A percentile compares a stretch with the other conserved stretches of the same genome.
Conservation (phyloP, 768 basidiomycete species). For the Rhizopogon sp. region DNA sequence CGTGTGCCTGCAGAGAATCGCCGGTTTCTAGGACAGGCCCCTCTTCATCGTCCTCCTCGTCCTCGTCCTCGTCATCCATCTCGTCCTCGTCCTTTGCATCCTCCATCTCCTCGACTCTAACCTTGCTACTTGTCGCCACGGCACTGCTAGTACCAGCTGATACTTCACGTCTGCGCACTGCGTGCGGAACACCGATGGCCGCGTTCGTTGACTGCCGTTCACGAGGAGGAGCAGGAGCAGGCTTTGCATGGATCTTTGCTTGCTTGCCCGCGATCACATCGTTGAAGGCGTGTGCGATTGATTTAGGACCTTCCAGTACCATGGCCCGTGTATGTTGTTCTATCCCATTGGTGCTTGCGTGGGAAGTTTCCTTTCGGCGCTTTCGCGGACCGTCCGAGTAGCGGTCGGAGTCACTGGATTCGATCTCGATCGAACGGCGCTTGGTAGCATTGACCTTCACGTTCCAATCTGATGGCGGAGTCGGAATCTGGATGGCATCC, state of each 20-base stretch:
- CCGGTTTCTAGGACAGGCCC: background rate
- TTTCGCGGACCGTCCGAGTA: background rate
- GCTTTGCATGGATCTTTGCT: no score
- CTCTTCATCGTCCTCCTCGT: background rate
- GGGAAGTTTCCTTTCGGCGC: background rate
- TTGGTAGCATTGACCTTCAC: background rate
- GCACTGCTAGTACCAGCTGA: background rate
- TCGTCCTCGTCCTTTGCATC: background rate
- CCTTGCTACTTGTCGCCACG: conserved; percentile 1
- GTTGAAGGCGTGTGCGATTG: no score
- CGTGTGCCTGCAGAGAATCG: background rate
- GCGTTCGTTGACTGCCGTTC: no score
- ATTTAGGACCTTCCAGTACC: no score
- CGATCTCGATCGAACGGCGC: background rate
- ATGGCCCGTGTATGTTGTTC: no score
- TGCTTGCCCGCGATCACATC: no score
- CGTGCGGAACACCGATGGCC: background rate
- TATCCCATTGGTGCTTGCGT: no score
- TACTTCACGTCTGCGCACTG: background rate
- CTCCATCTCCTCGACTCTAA: background rate
- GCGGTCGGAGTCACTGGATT: background rate
- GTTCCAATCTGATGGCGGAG: background rate
- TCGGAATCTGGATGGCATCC: background rate
- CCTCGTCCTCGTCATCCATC: background rate
- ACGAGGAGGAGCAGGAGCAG: no score